Evolutionary conservation across 2,329 filamentous ascomycete species (phyloP), one percentile per base, ranked within the genome.

Genomic region (Alternaria incomplexa): DNA sequence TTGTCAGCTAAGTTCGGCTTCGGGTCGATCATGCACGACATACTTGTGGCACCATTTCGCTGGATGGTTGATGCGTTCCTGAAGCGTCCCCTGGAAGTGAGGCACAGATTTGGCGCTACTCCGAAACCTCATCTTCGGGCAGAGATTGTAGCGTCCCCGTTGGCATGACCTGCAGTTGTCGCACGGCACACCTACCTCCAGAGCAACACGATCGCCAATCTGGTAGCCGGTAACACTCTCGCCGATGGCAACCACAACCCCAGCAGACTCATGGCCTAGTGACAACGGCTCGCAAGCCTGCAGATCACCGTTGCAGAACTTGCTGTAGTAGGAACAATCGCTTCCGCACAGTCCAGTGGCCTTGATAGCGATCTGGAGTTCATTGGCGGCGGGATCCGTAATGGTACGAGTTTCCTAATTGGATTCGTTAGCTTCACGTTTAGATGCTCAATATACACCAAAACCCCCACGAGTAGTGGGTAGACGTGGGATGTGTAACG

Each of bases 311-410:
- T 91, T 91, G 79, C 88, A 88, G 73, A 90, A 91, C 72, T 90
- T 90, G 77, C 87, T 90, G 82, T 90, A 91, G 79, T 91, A 91
- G 56, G 88, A 88, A 57, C 91, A 86, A 77, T 91, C 89, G 8
- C 88, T 91, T 59, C 89, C 89, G 76, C 89, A 91, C 70, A 91
- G 88, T 40, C 89, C 89, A 23, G 89, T 91, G 7, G 87, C 85
- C 71, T 86, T 87, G 77, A 91, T 83, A 69, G 87, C 84, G 71
- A 91, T 85, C 78, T 91, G 89, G 58, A 91, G 83, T 73, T 91
- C 88, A 58, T 84, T 81, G 61, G 83, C 77, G 13, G 81, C 81
- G 13, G 88, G 88, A n/a, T 84, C 59, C 5, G 87, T 78, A 23
- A 90, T 83, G 7, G 80, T 73, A 63, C 88, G 85, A 59, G 83